These are phyloP conservation scores for Ophiocordyceps polyrhachis-furcata DNA, from an alignment of 2,329 filamentous ascomycete species.

Conservation along the genomic window DNA sequence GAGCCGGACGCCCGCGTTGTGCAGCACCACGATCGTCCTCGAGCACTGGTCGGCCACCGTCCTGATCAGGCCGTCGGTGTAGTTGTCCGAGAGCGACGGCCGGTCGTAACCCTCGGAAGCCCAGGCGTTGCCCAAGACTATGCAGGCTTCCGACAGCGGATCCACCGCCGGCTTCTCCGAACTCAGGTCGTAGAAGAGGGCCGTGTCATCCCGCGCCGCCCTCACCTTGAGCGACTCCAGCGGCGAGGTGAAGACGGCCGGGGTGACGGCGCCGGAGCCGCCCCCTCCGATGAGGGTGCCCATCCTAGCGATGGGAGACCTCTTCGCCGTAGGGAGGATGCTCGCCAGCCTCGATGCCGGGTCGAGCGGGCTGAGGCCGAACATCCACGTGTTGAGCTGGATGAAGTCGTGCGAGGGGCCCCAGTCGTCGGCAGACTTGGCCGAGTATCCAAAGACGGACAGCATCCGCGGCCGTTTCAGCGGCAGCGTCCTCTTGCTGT, in stretches of 20 bases:
- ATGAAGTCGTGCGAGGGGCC: slow-evolving; percentile 15
- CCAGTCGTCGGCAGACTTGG: slow-evolving; percentile 24
- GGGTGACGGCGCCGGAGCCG: slow-evolving; percentile 28
- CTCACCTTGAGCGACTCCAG: slow-evolving; percentile 34
- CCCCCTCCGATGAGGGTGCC: slow-evolving; percentile 23
- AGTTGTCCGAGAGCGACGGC: slow-evolving; percentile 47
- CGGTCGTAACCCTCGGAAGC: slow-evolving; percentile 55
- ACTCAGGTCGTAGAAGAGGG: slow-evolving; percentile 40
- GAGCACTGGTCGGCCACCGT: slow-evolving; percentile 39
- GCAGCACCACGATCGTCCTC: slow-evolving; percentile 59
- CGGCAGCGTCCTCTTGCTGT: slow-evolving; percentile 34
- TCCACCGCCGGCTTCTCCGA: slow-evolving; percentile 28
- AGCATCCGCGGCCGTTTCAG: slow-evolving; percentile 29
- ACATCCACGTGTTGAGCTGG: slow-evolving; percentile 15
- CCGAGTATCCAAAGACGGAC: slow-evolving; percentile 45
- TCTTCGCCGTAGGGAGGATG: neutral
- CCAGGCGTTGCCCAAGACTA: slow-evolving; percentile 49
- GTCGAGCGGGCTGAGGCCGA: slow-evolving; percentile 6
- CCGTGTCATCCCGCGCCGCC: slow-evolving; percentile 34
- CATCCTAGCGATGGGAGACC: slow-evolving; percentile 20
- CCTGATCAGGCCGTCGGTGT: slow-evolving; percentile 56
- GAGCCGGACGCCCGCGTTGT: slow-evolving; percentile 68
- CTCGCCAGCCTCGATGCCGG: neutral
- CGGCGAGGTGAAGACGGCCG: slow-evolving; percentile 29
- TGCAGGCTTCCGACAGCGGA: slow-evolving; percentile 40